Evolutionary conservation across 805 yeast species (phyloP).

Genomic region (Metschnikowia amazonensis): DNA sequence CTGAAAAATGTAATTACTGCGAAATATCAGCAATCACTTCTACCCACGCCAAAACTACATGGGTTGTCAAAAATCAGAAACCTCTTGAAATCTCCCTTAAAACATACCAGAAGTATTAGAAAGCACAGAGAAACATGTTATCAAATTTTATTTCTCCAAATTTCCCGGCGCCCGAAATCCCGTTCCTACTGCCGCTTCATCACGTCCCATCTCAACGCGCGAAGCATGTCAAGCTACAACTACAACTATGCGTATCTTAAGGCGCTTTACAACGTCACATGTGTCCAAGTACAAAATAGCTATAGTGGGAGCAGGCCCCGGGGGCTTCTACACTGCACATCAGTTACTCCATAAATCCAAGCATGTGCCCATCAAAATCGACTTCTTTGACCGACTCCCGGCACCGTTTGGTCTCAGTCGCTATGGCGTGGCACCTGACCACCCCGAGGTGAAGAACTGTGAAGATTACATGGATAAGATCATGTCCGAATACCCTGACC

Average conservation of each 20-base stretch:
- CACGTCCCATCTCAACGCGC: background rate
- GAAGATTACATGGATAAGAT: constrained; percentile 64
- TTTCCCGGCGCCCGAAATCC: background rate
- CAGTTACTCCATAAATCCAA: constrained; percentile 43
- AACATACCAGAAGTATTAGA: too few relatives aligned
- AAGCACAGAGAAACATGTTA: background rate
- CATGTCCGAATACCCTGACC: constrained; percentile 25
- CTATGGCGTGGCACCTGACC: constrained; percentile 99
- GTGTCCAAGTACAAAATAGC: constrained; percentile 46
- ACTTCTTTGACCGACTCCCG: constrained; percentile 79
- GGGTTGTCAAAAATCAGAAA: background rate
- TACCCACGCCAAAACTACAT: background rate
- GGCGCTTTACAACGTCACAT: constrained; percentile 6
- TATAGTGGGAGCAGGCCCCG: constrained; percentile 92
- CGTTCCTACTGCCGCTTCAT: background rate
- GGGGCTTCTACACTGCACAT: constrained; percentile 32
- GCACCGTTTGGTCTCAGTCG: constrained; percentile 90
- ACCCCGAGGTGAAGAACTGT: constrained; percentile 91
- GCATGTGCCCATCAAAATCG: constrained; percentile 42
- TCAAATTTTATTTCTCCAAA: background rate
- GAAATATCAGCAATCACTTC: background rate
- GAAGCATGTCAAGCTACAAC: background rate
- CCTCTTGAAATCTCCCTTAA: background rate
- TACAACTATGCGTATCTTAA: constrained; percentile 1
- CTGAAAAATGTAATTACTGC: background rate